These are phyloP conservation scores for Irpex lacteus DNA, from an alignment of 1,284 basidiomycete species.

Conservation along the genomic window DNA sequence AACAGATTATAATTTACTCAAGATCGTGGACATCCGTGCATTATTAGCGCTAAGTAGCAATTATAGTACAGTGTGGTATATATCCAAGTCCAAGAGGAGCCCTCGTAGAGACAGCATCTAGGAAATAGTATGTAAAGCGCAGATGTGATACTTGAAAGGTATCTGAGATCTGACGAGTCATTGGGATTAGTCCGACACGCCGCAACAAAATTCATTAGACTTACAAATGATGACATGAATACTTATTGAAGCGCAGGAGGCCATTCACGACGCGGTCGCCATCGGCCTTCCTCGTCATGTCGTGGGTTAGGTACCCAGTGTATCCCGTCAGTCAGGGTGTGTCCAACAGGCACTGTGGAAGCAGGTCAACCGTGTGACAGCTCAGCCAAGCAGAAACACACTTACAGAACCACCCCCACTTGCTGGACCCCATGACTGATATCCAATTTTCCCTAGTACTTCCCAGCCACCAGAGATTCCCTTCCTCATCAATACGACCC, in stretches of 20 bases:
- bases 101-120: too few relatives aligned
- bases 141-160: too few relatives aligned
- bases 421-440: slow-evolving; percentile 68
- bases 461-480: slow-evolving; percentile 86
- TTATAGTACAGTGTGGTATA: neutral
- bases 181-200: neutral
- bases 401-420: slow-evolving; percentile 73
- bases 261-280: slow-evolving; percentile 69
- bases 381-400: slow-evolving; percentile 20
- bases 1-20: too few relatives aligned
- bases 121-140: too few relatives aligned
- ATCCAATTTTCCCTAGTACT: slow-evolving; percentile 62
- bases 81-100: neutral
- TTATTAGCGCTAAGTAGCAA: neutral
- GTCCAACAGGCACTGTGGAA: slow-evolving; percentile 65
- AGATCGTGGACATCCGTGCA: neutral
- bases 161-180: too few relatives aligned
- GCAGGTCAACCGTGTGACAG: slow-evolving; percentile 1
- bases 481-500: slow-evolving; percentile 71
- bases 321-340: slow-evolving; percentile 56
- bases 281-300: slow-evolving; percentile 67
- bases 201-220: neutral
- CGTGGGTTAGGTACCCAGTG: slow-evolving; percentile 69
- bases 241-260: slow-evolving; percentile 50
- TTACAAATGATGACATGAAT: neutral